Conservation (phyloP, 192 early-diverging fungal species). For the Coemansia sp. region DNA sequence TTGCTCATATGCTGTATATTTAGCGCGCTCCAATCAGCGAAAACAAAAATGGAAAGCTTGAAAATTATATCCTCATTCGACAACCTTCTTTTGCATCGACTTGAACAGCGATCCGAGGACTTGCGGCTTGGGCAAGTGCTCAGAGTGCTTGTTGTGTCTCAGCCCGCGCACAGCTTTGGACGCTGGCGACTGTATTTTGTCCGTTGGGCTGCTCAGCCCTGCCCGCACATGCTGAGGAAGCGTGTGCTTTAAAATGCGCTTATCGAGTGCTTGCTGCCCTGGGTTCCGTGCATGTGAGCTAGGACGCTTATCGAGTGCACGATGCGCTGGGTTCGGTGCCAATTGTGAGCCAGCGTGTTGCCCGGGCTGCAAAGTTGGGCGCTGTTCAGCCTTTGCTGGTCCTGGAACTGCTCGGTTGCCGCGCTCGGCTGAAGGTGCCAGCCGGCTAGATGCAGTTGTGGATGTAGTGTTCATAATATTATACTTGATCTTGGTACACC, state of each 20-base stretch:
- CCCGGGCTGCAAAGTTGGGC: background rate
- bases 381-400: background rate
- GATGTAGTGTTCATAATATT: background rate
- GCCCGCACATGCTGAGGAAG: conserved; percentile 16
- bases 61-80: background rate
- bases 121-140: conserved; percentile 18
- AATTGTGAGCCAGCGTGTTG: background rate
- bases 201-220: conserved; percentile 39
- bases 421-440: background rate
- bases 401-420: background rate
- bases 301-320: conserved; percentile 14
- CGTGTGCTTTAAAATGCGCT: conserved; percentile 1
- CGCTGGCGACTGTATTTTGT: conserved; percentile 46
- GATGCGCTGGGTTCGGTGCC: conserved; percentile 13
- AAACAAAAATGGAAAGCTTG: conserved; percentile 5
- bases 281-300: conserved; percentile 9
- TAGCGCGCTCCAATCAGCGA: background rate
- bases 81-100: conserved; percentile 25
- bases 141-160: conserved; percentile 28
- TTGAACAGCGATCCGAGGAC: conserved; percentile 27
- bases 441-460: background rate
- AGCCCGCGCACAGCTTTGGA: conserved; percentile 32
- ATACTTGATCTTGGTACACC: background rate
- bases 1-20: background rate
- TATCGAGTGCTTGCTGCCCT: conserved; percentile 13